phyloP scores from a whole-genome alignment of 108 stramenopile genomes.

The Cyclotella choctawhatcheeana region DNA sequence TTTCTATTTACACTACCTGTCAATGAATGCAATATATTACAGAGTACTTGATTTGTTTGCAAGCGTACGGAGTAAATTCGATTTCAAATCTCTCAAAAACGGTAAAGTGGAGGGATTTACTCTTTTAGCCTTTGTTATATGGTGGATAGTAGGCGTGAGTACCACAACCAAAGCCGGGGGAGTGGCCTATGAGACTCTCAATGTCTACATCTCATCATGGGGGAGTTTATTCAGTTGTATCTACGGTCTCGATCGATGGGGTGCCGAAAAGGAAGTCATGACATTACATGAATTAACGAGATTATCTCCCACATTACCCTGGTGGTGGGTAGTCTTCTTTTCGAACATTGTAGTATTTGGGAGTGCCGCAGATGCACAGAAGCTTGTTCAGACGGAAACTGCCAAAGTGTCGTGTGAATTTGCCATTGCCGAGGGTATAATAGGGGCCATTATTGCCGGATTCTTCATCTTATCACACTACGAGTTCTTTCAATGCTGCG shows the following conservation, averaged over 20 bases:
- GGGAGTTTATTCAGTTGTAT: constrained; percentile 30
- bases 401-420: constrained; percentile 42
- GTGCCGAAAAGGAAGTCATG: constrained; percentile 61
- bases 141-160: constrained; percentile 58
- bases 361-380: constrained; percentile 43
- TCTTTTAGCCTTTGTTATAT: constrained; percentile 43
- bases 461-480: constrained; percentile 74
- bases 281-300: constrained; percentile 62
- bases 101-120: constrained; percentile 73
- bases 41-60: constrained; percentile 55
- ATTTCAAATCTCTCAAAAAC: constrained; percentile 57
- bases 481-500: constrained; percentile 53
- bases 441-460: constrained; percentile 40
- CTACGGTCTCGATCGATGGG: constrained; percentile 71
- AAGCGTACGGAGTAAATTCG: constrained; percentile 35
- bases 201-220: constrained; percentile 74
- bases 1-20: background rate
- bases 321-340: constrained; percentile 66
- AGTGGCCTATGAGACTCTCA: constrained; percentile 60
- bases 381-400: constrained; percentile 8
- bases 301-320: constrained; percentile 56
- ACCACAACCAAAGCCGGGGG: constrained; percentile 48
- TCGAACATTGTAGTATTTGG: constrained; percentile 53
- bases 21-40: no score
- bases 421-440: constrained; percentile 56